These are phyloP conservation scores for Jatropha multifida DNA, from an alignment of 441 rosid genomes.

Conservation along the genomic window DNA sequence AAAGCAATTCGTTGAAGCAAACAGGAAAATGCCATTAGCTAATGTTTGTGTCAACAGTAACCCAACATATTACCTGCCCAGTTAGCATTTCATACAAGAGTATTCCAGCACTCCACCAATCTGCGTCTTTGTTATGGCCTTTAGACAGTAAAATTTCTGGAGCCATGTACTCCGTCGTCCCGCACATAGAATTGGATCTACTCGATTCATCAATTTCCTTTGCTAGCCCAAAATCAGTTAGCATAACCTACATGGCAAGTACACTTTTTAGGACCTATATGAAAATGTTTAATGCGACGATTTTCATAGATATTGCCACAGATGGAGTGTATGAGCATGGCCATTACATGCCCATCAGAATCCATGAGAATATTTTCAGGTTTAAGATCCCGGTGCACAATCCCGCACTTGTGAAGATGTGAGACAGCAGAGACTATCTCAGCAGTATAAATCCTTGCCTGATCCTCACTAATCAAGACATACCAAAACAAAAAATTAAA, in stretches of 20 bases:
- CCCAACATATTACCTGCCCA: slow-evolving; percentile 52
- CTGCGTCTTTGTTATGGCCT: slow-evolving; percentile 75
- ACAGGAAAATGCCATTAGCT: neutral
- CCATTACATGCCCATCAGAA: slow-evolving; percentile 63
- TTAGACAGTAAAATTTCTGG: slow-evolving; percentile 66
- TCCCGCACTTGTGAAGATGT: slow-evolving; percentile 67
- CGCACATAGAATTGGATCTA: slow-evolving; percentile 79
- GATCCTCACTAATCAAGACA: slow-evolving; percentile 62
- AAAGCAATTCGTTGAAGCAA: neutral
- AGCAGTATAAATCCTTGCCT: slow-evolving; percentile 67
- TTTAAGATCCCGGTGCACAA: slow-evolving; percentile 76
- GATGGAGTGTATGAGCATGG: slow-evolving; percentile 11
- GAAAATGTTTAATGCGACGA: neutral
- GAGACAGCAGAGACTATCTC: slow-evolving; percentile 81
- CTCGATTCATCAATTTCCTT: slow-evolving; percentile 68
- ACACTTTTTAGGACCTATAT: slow-evolving; percentile 5
- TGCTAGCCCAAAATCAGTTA: slow-evolving; percentile 76
- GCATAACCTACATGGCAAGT: slow-evolving; percentile 49
- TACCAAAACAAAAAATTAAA: slow-evolving; percentile 21
- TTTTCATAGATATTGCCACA: slow-evolving; percentile 1
- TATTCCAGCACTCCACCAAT: slow-evolving; percentile 78
- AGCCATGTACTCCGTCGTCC: slow-evolving; percentile 81
- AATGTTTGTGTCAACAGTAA: neutral
- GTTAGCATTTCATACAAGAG: slow-evolving; percentile 73
- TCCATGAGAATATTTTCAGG: slow-evolving; percentile 80